Evolutionary conservation across 2,329 filamentous ascomycete species (phyloP).

Genomic region (Talaromyces sp.): DNA sequence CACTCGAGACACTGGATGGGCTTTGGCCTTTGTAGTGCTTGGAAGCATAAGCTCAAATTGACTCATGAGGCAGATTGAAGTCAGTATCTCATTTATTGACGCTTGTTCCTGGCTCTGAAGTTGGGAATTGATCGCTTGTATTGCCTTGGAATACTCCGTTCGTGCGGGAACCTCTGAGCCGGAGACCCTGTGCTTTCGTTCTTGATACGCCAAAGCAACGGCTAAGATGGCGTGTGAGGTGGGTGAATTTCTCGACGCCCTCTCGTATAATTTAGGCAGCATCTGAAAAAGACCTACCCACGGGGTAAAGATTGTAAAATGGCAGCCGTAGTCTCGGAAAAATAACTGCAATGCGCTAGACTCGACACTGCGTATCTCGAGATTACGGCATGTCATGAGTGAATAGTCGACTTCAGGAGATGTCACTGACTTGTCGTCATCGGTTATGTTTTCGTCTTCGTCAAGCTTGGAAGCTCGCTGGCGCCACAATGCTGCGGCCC

Average conservation of each 20-base stretch:
- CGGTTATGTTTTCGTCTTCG: neutral
- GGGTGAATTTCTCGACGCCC: neutral
- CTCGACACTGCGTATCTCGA: neutral
- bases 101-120: neutral
- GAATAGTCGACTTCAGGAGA: neutral
- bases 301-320: neutral
- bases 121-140: neutral
- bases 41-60: neutral
- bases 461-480: neutral
- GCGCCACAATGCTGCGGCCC: neutral
- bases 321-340: constrained; percentile 1
- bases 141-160: constrained; percentile 2
- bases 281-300: neutral
- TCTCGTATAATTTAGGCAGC: neutral
- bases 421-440: neutral
- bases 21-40: neutral
- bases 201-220: neutral
- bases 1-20: neutral
- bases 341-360: neutral
- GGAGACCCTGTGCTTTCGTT: neutral
- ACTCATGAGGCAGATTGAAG: neutral
- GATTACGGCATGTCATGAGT: neutral
- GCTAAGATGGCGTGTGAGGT: neutral
- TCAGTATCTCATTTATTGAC: neutral
- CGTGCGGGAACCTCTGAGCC: neutral